Percentiles rank a stretch among this genome's conserved stretches.
These are phyloP conservation scores for Sclerotinia glacialis DNA, from an alignment of 2,329 filamentous ascomycete species.

Conservation along the genomic window DNA sequence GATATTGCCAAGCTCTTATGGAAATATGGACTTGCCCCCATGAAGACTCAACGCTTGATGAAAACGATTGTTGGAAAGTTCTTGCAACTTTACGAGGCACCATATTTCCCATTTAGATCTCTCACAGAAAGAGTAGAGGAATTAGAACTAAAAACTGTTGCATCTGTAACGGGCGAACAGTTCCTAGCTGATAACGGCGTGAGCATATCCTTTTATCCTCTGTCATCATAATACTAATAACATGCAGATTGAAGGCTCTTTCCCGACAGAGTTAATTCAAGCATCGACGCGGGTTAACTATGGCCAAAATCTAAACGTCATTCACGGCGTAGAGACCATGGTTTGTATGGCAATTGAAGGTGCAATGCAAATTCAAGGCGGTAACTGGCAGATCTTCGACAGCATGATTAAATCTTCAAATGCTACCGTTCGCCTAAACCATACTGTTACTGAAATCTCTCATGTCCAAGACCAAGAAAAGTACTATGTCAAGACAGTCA, in stretches of 20 bases:
- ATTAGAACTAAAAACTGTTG: slow-evolving; percentile 64
- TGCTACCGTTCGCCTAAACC: slow-evolving; percentile 62
- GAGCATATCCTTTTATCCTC: slow-evolving; percentile 23
- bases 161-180: slow-evolving; percentile 69
- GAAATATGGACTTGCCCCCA: slow-evolving; percentile 79
- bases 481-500: slow-evolving; percentile 46
- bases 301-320: slow-evolving; percentile 78
- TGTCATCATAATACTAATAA: slow-evolving; percentile 22
- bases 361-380: slow-evolving; percentile 73
- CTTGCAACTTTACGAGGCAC: slow-evolving; percentile 73
- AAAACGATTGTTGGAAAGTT: slow-evolving; percentile 70
- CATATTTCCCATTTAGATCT: slow-evolving; percentile 79
- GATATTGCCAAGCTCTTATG: slow-evolving; percentile 75
- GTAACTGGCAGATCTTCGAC: slow-evolving; percentile 95
- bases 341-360: slow-evolving; percentile 84
- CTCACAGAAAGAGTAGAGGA: slow-evolving; percentile 66
- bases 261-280: slow-evolving; percentile 80
- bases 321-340: slow-evolving; percentile 89
- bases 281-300: slow-evolving; percentile 93
- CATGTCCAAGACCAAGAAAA: slow-evolving; percentile 45
- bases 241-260: slow-evolving; percentile 57
- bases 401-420: slow-evolving; percentile 67
- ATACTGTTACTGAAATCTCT: slow-evolving; percentile 60
- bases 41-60: slow-evolving; percentile 70
- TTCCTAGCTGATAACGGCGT: slow-evolving; percentile 65